Base-by-base conservation (phyloP, 495 filamentous ascomycete species). In the Aspergillus biplanus region DNA sequence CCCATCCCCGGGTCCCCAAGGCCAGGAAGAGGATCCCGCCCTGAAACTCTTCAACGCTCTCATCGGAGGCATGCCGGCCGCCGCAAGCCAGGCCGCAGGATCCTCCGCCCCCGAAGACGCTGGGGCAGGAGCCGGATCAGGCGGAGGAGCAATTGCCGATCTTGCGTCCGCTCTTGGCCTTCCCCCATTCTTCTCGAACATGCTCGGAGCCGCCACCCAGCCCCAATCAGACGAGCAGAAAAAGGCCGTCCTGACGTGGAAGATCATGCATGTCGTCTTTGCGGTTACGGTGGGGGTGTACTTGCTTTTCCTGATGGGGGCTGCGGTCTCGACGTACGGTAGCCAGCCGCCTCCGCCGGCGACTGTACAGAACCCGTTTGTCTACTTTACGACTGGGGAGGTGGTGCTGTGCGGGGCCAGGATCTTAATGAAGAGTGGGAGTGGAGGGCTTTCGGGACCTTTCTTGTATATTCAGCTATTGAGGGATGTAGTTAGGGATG, bases 301-400 rank as follows among this genome's bases (percentile, higher is more conserved):
- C 70, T 82, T 96, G 16, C 61, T 81, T 0, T 70, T 79, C 12
- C 59, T 78, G 13, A 69, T 80, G 11, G 71, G 73, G 8, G 56
- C 73, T 7, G 75, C 80, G 6, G 72, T 81, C 50, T 61, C 74
- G 33, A 68, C 71, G 48, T 82, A 75, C 33, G 80, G 80, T 2
- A 73, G 54, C 78, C 84, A 53, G 57, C 90, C 53, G 77, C 82
- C 64, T 80, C 89, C 52, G 75, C 89, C 53, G 87, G 93, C 80
- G 79, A 84, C 65, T 82, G 91, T 59, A 74, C 83, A 71, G 79
- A 84, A 82, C 50, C 81, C 84, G 27, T 97, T 95, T 75, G 86
- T 89, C 67, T 84, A 89, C 58, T 97, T 97, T 70, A 87, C 90
- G 21, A 92, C 92, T 3, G 90, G 86, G 11, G 91, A 97, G 79